phyloP scores from a whole-genome alignment of 169 alveolate genomes.

The Prorocentrum cordatum region DNA sequence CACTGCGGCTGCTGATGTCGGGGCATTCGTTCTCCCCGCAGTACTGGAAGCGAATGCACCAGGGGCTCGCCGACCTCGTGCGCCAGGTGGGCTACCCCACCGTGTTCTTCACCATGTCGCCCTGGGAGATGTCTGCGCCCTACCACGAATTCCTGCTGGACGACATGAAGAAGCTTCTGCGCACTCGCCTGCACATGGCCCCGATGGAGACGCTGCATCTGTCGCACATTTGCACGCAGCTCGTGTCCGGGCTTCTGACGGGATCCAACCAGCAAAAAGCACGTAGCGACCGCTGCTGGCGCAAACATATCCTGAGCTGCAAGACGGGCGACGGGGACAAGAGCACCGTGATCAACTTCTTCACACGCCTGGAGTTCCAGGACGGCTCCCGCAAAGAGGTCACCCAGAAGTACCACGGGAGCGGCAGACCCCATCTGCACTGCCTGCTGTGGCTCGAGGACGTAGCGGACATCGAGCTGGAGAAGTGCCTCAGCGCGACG shows the following conservation, averaged over 20 bases:
- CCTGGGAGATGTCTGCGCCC: neutral
- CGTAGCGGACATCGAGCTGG: neutral
- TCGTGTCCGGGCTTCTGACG: neutral
- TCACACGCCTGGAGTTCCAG: neutral
- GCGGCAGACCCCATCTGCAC: neutral
- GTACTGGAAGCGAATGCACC: neutral
- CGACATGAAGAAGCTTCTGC: neutral
- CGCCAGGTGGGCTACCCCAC: slow-evolving; percentile 7
- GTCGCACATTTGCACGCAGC: neutral
- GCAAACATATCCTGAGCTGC: neutral
- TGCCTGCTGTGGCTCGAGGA: neutral
- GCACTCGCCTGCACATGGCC: neutral
- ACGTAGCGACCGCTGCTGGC: neutral
- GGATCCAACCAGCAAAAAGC: neutral
- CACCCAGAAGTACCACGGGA: neutral
- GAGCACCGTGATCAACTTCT: neutral
- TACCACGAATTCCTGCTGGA: neutral
- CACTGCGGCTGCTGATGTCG: slow-evolving; percentile 8
- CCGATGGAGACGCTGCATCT: neutral
- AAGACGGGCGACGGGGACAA: neutral
- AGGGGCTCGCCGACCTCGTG: neutral
- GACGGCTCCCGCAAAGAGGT: neutral
- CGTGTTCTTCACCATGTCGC: slow-evolving; percentile 5
- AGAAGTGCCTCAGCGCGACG: neutral
- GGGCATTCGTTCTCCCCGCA: neutral